Base-by-base conservation (phyloP, 768 basidiomycete genomes). In the Clavaria fumosa region DNA sequence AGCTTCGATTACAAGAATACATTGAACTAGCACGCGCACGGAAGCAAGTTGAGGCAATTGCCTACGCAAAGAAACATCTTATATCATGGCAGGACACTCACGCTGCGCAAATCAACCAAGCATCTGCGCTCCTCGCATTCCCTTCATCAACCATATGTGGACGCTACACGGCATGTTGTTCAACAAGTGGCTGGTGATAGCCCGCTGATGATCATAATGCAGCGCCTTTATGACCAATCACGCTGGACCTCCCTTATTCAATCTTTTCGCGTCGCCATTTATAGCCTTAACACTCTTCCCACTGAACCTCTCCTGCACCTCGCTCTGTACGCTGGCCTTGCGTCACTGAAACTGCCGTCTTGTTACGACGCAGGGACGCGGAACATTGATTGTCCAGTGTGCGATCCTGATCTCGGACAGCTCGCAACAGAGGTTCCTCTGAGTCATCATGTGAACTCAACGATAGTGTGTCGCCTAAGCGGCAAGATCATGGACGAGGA, bases 401-500 rank as follows among this genome's bases (percentile, higher is more conserved):
- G 95, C 56, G 83, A 86, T 39, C 48, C 56, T 17, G 74, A 76
- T 17, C 63, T 91, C 6, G 77, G 78, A 15, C 64, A 69, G 42
- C 70, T 99, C 5, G 86, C 83, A 9, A 63, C 68, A 40, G 84
- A 89, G 45, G 88, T 96, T 0, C 91, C 95, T 1, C 77, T 72
- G 52, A 85, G 83, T 47, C 91, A 97, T 59, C 90, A 97, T 53
- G 76, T 80, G 27, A 96, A 93, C 51, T 93, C 89, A 15, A 93
- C 86, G 0, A 85, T 99, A 38, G 91, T 97, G 11, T 97, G 95
- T 52, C 60, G 75, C 37, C 69, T 96, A 50, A 88, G 72, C 44
- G 90, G 93, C 18, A 77, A 78, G 53, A 90, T 97, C 39, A 93
- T 97, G 80, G 83, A 95, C 49, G 90, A 77, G 45, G 77, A 89